Conservation (phyloP, 306 rosid species). For the Delonix regia region DNA sequence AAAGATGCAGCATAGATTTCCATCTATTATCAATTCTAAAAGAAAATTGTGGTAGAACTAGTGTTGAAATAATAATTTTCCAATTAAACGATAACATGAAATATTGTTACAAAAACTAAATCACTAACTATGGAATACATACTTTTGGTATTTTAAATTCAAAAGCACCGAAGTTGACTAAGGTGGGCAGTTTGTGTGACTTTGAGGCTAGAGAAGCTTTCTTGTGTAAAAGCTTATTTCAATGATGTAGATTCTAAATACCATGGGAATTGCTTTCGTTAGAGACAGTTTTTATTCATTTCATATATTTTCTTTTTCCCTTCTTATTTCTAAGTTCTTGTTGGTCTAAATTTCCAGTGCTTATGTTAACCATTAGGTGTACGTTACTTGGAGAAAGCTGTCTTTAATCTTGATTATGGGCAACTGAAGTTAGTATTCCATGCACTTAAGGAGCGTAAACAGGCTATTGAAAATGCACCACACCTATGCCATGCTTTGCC, state of each 20-base stretch:
- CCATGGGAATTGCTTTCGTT: not conserved
- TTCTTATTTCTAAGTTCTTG: not conserved
- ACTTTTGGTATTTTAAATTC: conserved; percentile 5
- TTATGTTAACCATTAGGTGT: conserved; percentile 55
- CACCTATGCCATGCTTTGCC: conserved; percentile 87
- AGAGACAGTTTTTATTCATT: not conserved
- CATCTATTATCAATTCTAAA: conserved; percentile 2
- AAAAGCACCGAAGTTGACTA: not conserved
- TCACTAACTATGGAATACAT: not conserved
- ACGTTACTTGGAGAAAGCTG: conserved; percentile 86
- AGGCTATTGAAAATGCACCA: conserved; percentile 79
- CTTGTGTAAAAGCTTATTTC: conserved; percentile 13
- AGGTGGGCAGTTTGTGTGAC: not conserved
- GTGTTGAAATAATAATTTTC: conserved; percentile 1
- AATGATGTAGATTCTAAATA: not conserved
- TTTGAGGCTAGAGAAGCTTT: not conserved
- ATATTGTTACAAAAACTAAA: not conserved
- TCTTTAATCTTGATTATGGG: conserved; percentile 75
- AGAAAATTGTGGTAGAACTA: not conserved
- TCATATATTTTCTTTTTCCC: not conserved
- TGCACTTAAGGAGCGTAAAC: conserved; percentile 90
- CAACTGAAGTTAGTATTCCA: conserved; percentile 82
- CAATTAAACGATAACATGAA: not conserved
- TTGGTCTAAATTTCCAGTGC: conserved; percentile 12
- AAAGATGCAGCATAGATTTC: not conserved